Evolutionary conservation across 208 protist genomes (phyloP).

Genomic region (Phytomonas serpens): DNA sequence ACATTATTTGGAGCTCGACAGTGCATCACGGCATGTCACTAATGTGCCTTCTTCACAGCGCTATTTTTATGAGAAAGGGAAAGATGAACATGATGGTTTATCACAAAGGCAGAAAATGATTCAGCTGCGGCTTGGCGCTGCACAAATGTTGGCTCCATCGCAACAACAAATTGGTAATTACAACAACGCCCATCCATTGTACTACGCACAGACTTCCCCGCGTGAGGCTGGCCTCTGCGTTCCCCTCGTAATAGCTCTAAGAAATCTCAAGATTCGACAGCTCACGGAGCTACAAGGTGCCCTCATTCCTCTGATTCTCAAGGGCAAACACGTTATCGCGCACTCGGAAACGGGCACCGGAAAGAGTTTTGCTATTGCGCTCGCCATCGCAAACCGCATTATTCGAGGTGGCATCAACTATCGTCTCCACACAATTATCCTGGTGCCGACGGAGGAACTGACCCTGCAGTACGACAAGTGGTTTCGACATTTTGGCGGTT

Average conservation of each 20-base stretch:
- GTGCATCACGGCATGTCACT: conserved; percentile 30
- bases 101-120: conserved; percentile 49
- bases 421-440: conserved; percentile 81
- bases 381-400: conserved; percentile 80
- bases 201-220: conserved; percentile 65
- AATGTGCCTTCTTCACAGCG: conserved; percentile 74
- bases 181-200: conserved; percentile 82
- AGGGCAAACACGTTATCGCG: conserved; percentile 86
- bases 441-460: conserved; percentile 82
- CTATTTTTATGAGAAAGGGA: conserved; percentile 48
- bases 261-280: conserved; percentile 53
- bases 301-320: conserved; percentile 76
- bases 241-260: conserved; percentile 56
- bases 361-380: conserved; percentile 86
- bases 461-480: conserved; percentile 88
- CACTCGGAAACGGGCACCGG: conserved; percentile 84
- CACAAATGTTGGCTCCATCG: conserved; percentile 67
- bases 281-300: conserved; percentile 84
- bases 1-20: conserved; percentile 36
- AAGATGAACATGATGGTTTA: conserved; percentile 1
- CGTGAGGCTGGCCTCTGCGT: conserved; percentile 62
- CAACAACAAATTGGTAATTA: conserved; percentile 50
- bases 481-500: conserved; percentile 76
- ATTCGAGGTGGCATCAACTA: conserved; percentile 77
- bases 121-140: conserved; percentile 66